These are phyloP conservation scores for Edaphochlamys debaryana DNA, from an alignment of 139 green algal species.

Conservation along the genomic window DNA sequence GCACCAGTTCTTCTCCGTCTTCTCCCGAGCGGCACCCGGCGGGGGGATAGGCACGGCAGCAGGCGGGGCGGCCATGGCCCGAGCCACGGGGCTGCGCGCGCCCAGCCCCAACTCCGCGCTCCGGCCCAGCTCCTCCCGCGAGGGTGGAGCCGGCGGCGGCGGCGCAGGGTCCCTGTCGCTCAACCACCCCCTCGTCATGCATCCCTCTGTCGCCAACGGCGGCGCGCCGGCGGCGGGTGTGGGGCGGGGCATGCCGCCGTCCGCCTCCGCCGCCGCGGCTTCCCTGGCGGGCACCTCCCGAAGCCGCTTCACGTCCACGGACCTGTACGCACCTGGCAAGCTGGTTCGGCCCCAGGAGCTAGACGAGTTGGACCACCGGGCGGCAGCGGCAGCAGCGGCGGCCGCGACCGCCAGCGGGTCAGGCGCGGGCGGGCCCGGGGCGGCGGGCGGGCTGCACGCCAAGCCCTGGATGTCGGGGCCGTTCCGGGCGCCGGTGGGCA, in stretches of 20 bases:
- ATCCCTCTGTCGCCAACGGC: neutral
- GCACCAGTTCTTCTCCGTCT: constrained; percentile 35
- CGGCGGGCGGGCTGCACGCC: neutral
- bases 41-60: neutral
- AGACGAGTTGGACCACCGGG: constrained; percentile 28
- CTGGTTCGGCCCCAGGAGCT: constrained; percentile 41
- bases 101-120: too few species aligned
- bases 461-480: constrained; percentile 27
- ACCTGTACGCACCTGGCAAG: constrained; percentile 35
- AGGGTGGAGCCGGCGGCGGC: neutral
- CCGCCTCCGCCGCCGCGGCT: neutral
- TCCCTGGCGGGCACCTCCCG: neutral
- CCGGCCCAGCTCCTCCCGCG: neutral
- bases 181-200: constrained; percentile 28
- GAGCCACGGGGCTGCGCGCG: neutral
- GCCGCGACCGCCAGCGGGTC: neutral
- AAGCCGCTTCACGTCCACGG: constrained; percentile 8
- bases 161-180: neutral
- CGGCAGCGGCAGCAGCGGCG: neutral
- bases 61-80: neutral
- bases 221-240: too few species aligned
- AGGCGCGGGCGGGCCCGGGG: neutral
- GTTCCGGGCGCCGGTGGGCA: neutral
- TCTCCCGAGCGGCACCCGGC: neutral
- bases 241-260: neutral